phyloP scores from a whole-genome alignment of 768 basidiomycete genomes.

The Boletus insuetus region DNA sequence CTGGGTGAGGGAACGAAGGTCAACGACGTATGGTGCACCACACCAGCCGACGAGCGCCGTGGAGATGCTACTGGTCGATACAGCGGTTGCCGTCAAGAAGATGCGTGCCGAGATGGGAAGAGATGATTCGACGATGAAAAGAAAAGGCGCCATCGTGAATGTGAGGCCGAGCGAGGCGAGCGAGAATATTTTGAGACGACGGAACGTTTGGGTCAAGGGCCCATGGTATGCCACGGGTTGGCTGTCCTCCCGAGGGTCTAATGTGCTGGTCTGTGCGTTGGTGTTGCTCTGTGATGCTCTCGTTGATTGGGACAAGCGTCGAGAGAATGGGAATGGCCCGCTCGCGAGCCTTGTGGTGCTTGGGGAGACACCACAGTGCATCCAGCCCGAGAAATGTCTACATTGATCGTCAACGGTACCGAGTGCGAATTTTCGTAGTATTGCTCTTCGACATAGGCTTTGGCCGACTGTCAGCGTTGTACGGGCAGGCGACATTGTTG shows the following conservation, averaged over 20 bases:
- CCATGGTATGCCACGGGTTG: conserved; percentile 54
- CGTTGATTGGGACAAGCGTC: conserved; percentile 14
- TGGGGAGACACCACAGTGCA: neutral
- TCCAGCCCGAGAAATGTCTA: conserved; percentile 6
- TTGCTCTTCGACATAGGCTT: conserved; percentile 14
- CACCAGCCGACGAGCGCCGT: conserved; percentile 72
- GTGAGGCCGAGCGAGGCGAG: conserved; percentile 73
- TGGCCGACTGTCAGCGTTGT: conserved; percentile 8
- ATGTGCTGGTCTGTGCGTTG: neutral
- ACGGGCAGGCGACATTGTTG: conserved; percentile 5
- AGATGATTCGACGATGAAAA: conserved; percentile 77
- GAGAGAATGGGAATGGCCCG: neutral
- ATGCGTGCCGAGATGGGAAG: conserved; percentile 68
- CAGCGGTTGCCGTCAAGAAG: conserved; percentile 64
- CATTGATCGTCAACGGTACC: neutral
- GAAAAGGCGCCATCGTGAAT: conserved; percentile 68
- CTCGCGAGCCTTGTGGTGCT: neutral
- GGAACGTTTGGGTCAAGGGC: conserved; percentile 70
- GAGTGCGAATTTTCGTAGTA: conserved; percentile 4
- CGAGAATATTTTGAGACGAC: conserved; percentile 79
- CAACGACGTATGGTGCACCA: conserved; percentile 71
- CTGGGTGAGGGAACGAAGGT: conserved; percentile 50
- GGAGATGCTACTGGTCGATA: conserved; percentile 70
- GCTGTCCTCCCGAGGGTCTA: conserved; percentile 3
- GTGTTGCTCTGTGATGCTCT: neutral